Evolutionary conservation across 2,329 filamentous ascomycete genomes (phyloP).

Genomic region (Ceratocystis variospora): DNA sequence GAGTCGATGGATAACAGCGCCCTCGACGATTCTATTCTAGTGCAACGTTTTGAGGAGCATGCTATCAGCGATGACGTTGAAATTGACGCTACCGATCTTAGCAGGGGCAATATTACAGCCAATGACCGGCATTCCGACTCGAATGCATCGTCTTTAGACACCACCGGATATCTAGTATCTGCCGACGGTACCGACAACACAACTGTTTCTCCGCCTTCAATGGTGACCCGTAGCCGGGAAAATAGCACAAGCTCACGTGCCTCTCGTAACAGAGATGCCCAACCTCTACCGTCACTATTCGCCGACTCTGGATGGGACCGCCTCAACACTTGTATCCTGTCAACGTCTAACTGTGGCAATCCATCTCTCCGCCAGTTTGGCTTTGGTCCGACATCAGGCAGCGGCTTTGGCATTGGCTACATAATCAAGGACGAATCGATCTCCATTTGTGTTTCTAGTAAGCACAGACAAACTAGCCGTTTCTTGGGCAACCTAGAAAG

Average conservation of each 20-base stretch:
- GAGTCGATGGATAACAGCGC: neutral
- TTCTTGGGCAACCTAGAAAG: slow-evolving; percentile 81
- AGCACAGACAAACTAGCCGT: slow-evolving; percentile 83
- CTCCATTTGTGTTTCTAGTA: slow-evolving; percentile 81
- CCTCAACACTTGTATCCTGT: slow-evolving; percentile 85
- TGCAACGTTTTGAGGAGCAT: slow-evolving; percentile 6
- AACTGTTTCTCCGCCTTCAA: neutral
- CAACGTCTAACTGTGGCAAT: slow-evolving; percentile 97
- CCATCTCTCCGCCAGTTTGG: slow-evolving; percentile 89
- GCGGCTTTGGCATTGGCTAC: slow-evolving; percentile 95
- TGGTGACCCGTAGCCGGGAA: slow-evolving; percentile 3
- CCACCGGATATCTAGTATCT: neutral
- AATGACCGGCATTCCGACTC: neutral
- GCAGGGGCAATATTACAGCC: neutral
- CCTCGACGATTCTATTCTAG: slow-evolving; percentile 1
- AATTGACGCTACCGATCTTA: neutral
- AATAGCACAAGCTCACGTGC: slow-evolving; percentile 31
- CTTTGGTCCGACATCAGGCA: slow-evolving; percentile 84
- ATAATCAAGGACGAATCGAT: slow-evolving; percentile 79
- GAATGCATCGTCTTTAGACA: slow-evolving; percentile 1
- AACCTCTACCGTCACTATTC: slow-evolving; percentile 63
- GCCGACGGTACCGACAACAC: neutral
- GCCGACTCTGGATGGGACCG: slow-evolving; percentile 85
- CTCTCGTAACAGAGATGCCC: slow-evolving; percentile 33
- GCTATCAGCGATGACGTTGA: neutral